Conservation (phyloP, 2,329 filamentous ascomycete species). For the Stemphylium vesicarium region DNA sequence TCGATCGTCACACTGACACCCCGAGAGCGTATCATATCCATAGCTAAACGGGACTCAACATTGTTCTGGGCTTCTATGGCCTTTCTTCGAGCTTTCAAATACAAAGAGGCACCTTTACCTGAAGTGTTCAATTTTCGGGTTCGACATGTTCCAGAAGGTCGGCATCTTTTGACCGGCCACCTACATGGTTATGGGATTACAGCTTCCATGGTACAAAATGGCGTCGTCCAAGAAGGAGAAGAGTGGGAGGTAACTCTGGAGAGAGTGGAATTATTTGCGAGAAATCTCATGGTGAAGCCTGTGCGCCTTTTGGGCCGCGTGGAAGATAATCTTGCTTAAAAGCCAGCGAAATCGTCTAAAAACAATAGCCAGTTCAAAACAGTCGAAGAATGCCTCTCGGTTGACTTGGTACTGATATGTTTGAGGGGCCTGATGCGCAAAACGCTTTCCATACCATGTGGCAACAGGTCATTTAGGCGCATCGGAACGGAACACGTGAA, state of each 20-base stretch:
- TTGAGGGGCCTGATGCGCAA: background rate
- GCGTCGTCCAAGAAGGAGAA: conserved; percentile 48
- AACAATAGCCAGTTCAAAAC: background rate
- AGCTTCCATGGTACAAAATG: conserved; percentile 16
- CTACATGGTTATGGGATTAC: conserved; percentile 28
- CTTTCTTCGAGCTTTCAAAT: conserved; percentile 64
- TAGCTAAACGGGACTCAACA: conserved; percentile 42
- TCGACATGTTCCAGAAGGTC: background rate
- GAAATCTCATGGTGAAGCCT: conserved; percentile 42
- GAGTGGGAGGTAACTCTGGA: conserved; percentile 55
- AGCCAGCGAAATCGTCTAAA: background rate
- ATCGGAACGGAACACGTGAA: conserved; percentile 2
- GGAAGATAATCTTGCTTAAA: background rate
- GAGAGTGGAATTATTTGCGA: conserved; percentile 44
- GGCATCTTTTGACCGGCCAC: conserved; percentile 12
- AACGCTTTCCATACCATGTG: conserved; percentile 2
- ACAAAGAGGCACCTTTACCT: conserved; percentile 59
- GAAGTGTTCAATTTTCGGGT: conserved; percentile 51
- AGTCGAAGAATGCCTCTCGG: background rate
- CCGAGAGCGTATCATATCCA: conserved; percentile 53
- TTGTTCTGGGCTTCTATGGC: conserved; percentile 61
- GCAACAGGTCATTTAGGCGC: conserved; percentile 22
- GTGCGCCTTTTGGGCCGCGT: conserved; percentile 47
- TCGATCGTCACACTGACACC: conserved; percentile 56
- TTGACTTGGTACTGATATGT: background rate